phyloP scores from a whole-genome alignment of 345 rosid genomes.

The Sisymbrium irio region DNA sequence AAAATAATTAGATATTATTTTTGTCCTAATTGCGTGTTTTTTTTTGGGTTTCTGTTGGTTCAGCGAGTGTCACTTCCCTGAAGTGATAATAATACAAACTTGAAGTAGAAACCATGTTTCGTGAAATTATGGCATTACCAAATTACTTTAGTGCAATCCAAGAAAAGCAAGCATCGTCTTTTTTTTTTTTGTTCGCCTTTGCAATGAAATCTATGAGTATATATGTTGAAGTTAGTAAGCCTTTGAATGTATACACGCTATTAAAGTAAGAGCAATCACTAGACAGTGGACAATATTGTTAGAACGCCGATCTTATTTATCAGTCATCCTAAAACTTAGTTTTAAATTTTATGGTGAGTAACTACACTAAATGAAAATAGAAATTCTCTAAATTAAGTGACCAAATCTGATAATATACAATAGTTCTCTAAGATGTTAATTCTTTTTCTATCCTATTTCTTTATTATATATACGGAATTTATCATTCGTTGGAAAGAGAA shows the following conservation, averaged over 20 bases:
- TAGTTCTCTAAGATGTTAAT: too few relatives aligned
- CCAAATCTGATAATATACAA: too few relatives aligned
- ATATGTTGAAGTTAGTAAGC: conserved; percentile 3
- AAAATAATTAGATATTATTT: not conserved
- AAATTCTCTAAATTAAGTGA: too few relatives aligned
- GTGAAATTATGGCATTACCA: conserved; percentile 19
- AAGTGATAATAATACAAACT: conserved; percentile 32
- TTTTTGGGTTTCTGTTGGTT: not conserved
- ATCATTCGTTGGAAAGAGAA: too few relatives aligned
- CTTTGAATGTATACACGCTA: not conserved
- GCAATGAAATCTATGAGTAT: conserved; percentile 5
- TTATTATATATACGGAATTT: too few relatives aligned
- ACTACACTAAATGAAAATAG: too few relatives aligned
- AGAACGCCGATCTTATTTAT: not conserved
- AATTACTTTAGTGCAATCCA: conserved; percentile 21
- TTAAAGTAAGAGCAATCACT: not conserved
- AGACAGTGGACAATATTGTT: not conserved
- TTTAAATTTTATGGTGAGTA: too few relatives aligned
- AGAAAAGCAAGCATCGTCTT: not conserved
- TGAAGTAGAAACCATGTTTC: conserved; percentile 30
- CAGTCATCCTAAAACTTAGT: not conserved
- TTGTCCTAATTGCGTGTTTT: not conserved
- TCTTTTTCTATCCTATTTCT: too few relatives aligned
- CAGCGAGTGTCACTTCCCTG: conserved; percentile 19
- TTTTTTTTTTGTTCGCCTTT: not conserved